Conservation (phyloP, 805 yeast genomes). For the Diddensiella caesifluorescens region DNA sequence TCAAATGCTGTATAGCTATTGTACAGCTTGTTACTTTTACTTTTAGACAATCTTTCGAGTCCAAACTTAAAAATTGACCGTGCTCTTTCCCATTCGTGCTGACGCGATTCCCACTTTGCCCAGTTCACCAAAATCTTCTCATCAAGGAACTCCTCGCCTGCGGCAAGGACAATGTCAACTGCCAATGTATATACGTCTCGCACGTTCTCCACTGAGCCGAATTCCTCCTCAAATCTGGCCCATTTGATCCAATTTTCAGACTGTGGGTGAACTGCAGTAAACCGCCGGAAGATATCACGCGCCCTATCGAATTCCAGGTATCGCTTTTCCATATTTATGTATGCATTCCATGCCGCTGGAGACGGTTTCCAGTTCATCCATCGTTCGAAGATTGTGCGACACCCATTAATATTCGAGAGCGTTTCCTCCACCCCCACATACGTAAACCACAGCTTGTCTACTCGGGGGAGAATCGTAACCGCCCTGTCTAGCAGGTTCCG, state of each 20-base stretch:
- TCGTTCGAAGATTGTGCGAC: slow-evolving; percentile 60
- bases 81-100: slow-evolving; percentile 58
- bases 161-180: slow-evolving; percentile 42
- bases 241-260: slow-evolving; percentile 67
- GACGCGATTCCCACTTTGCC: slow-evolving; percentile 66
- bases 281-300: slow-evolving; percentile 52
- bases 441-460: slow-evolving; percentile 81
- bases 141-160: slow-evolving; percentile 29
- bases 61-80: slow-evolving; percentile 52
- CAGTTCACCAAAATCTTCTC: slow-evolving; percentile 45
- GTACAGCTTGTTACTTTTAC: slow-evolving; percentile 36
- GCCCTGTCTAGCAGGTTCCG: slow-evolving; percentile 79
- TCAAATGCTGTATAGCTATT: slow-evolving; percentile 53
- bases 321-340: slow-evolving; percentile 64
- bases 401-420: slow-evolving; percentile 55
- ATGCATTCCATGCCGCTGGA: slow-evolving; percentile 66
- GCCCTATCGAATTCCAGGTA: slow-evolving; percentile 54
- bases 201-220: slow-evolving; percentile 42
- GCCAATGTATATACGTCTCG: slow-evolving; percentile 65
- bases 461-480: slow-evolving; percentile 64
- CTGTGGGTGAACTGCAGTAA: slow-evolving; percentile 48
- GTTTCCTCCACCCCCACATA: slow-evolving; percentile 81
- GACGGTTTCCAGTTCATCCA: slow-evolving; percentile 80
- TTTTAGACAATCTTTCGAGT: slow-evolving; percentile 39
- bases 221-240: slow-evolving; percentile 62